These are phyloP conservation scores for Zarea fungicola DNA, from an alignment of 2,329 filamentous ascomycete genomes.

Conservation along the genomic window DNA sequence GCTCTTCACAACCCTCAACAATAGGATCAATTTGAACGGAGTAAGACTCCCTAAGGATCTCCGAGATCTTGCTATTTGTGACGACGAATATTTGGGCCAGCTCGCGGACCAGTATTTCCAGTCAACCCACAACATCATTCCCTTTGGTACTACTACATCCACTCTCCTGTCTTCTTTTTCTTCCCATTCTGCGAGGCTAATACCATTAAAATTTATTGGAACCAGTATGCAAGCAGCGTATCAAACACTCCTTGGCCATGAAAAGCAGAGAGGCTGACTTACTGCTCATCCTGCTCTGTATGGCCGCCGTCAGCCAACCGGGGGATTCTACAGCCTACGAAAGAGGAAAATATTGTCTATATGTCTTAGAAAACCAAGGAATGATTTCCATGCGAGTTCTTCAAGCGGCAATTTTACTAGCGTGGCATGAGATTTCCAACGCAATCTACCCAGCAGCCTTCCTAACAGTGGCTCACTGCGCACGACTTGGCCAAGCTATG, in stretches of 20 bases:
- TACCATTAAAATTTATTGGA: no score
- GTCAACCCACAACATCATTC: conserved; percentile 8
- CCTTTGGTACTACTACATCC: neutral
- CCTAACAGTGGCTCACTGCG: conserved; percentile 17
- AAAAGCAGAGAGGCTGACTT: conserved; percentile 16
- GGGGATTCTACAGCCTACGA: conserved; percentile 11
- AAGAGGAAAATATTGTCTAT: conserved; percentile 1
- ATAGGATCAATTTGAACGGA: conserved; percentile 2
- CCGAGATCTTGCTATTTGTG: conserved; percentile 1
- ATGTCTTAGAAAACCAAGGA: conserved; percentile 15
- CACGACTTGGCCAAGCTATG: conserved; percentile 17
- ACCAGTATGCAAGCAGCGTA: neutral
- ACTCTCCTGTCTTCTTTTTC: no score
- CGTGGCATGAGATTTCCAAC: conserved; percentile 15
- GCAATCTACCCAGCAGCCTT: conserved; percentile 19
- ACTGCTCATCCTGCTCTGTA: conserved; percentile 17
- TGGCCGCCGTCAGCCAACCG: conserved; percentile 3
- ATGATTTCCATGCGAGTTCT: conserved; percentile 16
- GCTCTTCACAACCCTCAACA: conserved; percentile 9
- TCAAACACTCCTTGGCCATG: conserved; percentile 14
- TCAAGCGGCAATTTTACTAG: conserved; percentile 15
- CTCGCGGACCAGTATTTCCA: conserved; percentile 11
- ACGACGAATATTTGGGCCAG: neutral
- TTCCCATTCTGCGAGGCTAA: no score
- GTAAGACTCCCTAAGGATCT: neutral